Conservation (phyloP, 208 protist species). For the Wallacemonas sp. region DNA sequence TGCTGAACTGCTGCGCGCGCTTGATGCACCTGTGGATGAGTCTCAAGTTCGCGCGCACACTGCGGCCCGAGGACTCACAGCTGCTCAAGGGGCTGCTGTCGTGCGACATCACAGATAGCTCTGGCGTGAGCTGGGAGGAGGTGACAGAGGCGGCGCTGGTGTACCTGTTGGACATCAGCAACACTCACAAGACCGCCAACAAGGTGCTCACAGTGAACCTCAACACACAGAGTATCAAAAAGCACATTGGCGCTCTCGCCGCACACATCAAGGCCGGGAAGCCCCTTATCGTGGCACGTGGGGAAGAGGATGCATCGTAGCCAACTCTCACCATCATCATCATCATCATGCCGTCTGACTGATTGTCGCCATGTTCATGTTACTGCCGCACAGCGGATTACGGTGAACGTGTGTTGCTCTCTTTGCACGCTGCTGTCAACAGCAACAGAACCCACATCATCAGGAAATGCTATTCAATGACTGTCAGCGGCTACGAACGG, state of each 20-base stretch:
- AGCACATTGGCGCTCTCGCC: conserved; percentile 49
- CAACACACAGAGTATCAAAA: conserved; percentile 63
- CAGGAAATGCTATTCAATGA: no score
- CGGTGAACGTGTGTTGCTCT: no score
- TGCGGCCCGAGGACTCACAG: conserved; percentile 17
- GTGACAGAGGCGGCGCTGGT: conserved; percentile 66
- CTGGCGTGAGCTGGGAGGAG: conserved; percentile 90
- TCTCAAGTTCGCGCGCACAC: conserved; percentile 30
- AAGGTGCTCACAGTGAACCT: conserved; percentile 29
- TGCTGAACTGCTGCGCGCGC: conserved; percentile 78
- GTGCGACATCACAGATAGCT: conserved; percentile 52
- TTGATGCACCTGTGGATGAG: conserved; percentile 72
- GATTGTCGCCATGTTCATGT: no score
- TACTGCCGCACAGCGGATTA: no score
- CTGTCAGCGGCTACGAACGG: no score
- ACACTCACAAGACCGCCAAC: conserved; percentile 15
- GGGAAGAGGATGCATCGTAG: background rate
- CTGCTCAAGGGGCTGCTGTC: conserved; percentile 60
- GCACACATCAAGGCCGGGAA: conserved; percentile 25
- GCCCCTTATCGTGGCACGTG: conserved; percentile 10
- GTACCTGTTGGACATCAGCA: conserved; percentile 55
- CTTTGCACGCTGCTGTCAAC: no score
- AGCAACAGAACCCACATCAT: no score
- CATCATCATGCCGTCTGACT: no score
- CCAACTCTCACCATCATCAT: background rate